These are phyloP conservation scores for Eutrema japonicum DNA, from an alignment of 345 rosid genomes.

Conservation along the genomic window DNA sequence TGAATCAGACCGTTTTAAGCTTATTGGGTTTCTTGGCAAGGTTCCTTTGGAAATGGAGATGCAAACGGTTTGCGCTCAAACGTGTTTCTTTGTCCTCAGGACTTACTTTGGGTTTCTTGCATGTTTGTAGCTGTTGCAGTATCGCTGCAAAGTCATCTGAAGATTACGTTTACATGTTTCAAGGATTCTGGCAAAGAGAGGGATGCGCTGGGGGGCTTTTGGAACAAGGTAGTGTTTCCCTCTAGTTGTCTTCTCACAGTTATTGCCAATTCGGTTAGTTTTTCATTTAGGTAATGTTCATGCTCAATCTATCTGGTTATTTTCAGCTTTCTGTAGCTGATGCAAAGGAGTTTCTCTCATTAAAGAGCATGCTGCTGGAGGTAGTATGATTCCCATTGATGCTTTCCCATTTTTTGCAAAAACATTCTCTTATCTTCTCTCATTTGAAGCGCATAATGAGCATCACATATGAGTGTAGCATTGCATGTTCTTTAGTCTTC, in stretches of 20 bases:
- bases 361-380: slow-evolving; percentile 68
- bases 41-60: slow-evolving; percentile 59
- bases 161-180: slow-evolving; percentile 36
- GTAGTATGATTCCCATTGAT: slow-evolving; percentile 45
- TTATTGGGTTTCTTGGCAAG: slow-evolving; percentile 43
- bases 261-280: slow-evolving; percentile 1
- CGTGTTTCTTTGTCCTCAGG: slow-evolving; percentile 26
- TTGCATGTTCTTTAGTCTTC: slow-evolving; percentile 21
- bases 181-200: slow-evolving; percentile 80
- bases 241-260: slow-evolving; percentile 16
- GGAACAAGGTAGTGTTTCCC: slow-evolving; percentile 70
- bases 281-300: slow-evolving; percentile 19
- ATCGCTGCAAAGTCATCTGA: slow-evolving; percentile 15
- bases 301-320: slow-evolving; percentile 40
- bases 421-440: not conserved
- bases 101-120: slow-evolving; percentile 11
- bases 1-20: not conserved
- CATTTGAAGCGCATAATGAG: not conserved
- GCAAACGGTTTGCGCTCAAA: slow-evolving; percentile 47
- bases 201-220: slow-evolving; percentile 73
- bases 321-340: slow-evolving; percentile 73
- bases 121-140: slow-evolving; percentile 77
- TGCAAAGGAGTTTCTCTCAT: slow-evolving; percentile 70
- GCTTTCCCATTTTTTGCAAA: slow-evolving; percentile 19
- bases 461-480: slow-evolving; percentile 11